A percentile compares a stretch with the other conserved stretches of the same genome.
Conservation (phyloP, 2,329 filamentous ascomycete genomes). For the Beauveria pseudobassiana region DNA sequence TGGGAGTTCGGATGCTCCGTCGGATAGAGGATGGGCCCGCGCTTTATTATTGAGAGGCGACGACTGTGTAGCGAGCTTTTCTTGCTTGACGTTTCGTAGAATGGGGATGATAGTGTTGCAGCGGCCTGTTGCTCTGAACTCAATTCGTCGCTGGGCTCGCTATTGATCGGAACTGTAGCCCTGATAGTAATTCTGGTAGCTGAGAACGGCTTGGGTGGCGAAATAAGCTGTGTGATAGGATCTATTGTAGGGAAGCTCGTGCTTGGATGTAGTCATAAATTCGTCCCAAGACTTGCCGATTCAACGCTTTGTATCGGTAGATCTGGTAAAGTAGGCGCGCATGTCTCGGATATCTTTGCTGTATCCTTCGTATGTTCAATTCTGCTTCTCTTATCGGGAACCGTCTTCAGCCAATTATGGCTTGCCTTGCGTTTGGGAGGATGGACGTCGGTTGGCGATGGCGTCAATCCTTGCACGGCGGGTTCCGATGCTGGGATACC, state of each 20-base stretch:
- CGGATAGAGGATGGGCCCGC: neutral
- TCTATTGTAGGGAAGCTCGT: neutral
- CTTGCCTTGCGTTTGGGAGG: constrained; percentile 12
- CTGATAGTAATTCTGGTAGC: neutral
- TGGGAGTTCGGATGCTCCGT: neutral
- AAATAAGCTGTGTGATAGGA: constrained; percentile 1
- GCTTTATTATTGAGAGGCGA: neutral
- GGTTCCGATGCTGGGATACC: constrained; percentile 11
- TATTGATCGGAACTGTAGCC: neutral
- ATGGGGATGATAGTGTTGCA: constrained; percentile 21
- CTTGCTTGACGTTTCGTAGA: constrained; percentile 11
- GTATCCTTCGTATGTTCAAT: neutral
- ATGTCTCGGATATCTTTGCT: neutral
- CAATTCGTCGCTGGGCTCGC: neutral
- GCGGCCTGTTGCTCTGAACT: constrained; percentile 13
- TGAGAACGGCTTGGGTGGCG: neutral
- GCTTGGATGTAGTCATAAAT: neutral
- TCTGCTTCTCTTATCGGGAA: constrained; percentile 22
- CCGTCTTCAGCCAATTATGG: constrained; percentile 25
- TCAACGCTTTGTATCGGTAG: neutral
- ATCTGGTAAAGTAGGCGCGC: neutral
- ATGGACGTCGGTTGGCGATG: constrained; percentile 16
- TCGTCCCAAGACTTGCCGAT: neutral
- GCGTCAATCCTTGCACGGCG: constrained; percentile 9
- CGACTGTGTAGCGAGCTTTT: neutral